phyloP scores from a whole-genome alignment of 345 rosid genomes.

The Dipteronia dyeriana region DNA sequence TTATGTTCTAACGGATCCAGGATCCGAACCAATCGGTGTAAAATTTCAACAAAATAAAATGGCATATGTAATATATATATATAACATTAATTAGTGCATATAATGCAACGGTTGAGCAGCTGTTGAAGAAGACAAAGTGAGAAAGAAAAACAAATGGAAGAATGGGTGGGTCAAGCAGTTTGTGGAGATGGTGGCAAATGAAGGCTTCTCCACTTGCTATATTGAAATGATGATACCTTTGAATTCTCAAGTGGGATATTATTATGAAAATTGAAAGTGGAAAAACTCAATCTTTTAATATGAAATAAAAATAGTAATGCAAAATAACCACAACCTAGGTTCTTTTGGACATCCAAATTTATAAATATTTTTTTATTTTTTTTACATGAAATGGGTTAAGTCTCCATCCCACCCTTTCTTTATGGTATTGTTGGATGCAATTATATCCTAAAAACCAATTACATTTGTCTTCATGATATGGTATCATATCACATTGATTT shows the following conservation, averaged over 20 bases:
- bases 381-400: too few species aligned
- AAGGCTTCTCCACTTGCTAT: slow-evolving; percentile 44
- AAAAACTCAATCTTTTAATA: slow-evolving; percentile 4
- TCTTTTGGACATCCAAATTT: not conserved
- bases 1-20: too few species aligned
- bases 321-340: not conserved
- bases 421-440: slow-evolving; percentile 3
- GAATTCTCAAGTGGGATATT: slow-evolving; percentile 35
- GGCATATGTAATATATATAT: too few species aligned
- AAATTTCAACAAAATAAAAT: not conserved
- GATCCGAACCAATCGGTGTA: too few species aligned
- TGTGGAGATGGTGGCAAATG: slow-evolving; percentile 34
- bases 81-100: not conserved
- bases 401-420: too few species aligned
- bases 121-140: slow-evolving; percentile 12
- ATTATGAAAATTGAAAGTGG: slow-evolving; percentile 27
- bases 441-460: slow-evolving; percentile 17
- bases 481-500: not conserved
- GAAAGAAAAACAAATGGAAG: not conserved
- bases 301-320: slow-evolving; percentile 18
- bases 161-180: slow-evolving; percentile 28
- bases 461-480: not conserved
- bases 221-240: slow-evolving; percentile 38
- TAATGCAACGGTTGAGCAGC: not conserved
- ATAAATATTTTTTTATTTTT: too few species aligned